Evolutionary conservation across 768 basidiomycete species (phyloP).

Genomic region (Lactarius quietus): DNA sequence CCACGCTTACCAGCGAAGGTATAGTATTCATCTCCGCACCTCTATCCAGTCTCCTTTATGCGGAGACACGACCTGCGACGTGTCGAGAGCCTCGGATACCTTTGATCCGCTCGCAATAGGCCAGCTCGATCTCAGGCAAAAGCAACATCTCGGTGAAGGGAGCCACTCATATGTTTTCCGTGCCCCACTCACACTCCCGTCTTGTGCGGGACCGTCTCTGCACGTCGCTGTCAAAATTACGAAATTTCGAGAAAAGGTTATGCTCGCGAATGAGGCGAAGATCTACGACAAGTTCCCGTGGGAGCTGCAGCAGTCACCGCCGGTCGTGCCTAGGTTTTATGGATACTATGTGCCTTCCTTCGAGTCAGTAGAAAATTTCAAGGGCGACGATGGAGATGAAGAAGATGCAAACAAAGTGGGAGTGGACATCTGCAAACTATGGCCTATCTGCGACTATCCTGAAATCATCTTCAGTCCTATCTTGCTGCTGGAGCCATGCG

Average conservation of each 20-base stretch:
- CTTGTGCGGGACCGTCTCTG: no score
- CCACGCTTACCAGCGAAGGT: no score
- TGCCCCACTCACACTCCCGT: no score
- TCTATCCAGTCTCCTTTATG: no score
- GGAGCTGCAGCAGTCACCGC: conserved; percentile 46
- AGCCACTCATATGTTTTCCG: no score
- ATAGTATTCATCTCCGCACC: no score
- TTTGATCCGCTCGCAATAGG: no score
- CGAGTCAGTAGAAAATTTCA: conserved; percentile 7
- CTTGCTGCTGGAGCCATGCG: conserved; percentile 48
- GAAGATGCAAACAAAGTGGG: background rate
- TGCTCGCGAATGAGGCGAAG: conserved; percentile 38
- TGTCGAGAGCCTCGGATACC: no score
- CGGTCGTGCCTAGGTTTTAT: conserved; percentile 61
- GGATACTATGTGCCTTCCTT: conserved; percentile 48
- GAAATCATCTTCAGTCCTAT: conserved; percentile 36
- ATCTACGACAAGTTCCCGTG: conserved; percentile 45
- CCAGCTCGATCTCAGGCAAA: no score
- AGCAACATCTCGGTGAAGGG: no score
- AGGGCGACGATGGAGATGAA: background rate
- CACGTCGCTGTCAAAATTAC: conserved; percentile 30
- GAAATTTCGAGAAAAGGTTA: background rate
- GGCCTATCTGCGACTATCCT: background rate
- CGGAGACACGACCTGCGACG: no score
- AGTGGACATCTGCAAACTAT: no score